Evolutionary conservation across 495 filamentous ascomycete genomes (phyloP).

Genomic region (Penicillium coffeae): DNA sequence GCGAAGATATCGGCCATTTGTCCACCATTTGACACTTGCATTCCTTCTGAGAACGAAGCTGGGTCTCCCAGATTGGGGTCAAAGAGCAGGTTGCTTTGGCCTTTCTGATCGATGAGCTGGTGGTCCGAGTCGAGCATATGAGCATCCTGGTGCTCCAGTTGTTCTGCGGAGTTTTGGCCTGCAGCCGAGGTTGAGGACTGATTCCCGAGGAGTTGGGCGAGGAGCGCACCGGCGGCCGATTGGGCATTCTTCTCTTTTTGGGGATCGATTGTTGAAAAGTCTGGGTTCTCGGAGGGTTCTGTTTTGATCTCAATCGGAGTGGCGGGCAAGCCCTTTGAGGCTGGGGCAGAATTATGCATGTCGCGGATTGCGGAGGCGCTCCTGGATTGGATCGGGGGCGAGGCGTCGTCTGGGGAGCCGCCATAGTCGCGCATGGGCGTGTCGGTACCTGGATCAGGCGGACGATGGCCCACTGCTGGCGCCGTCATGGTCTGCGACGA

Average conservation of each 20-base stretch:
- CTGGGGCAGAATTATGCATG: constrained; percentile 45
- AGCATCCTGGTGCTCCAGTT: constrained; percentile 16
- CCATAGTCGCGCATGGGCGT: constrained; percentile 42
- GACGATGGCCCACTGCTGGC: constrained; percentile 50
- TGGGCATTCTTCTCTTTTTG: constrained; percentile 28
- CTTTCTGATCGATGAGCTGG: constrained; percentile 7
- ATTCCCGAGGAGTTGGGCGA: constrained; percentile 43
- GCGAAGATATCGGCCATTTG: constrained; percentile 14
- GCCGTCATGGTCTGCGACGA: constrained; percentile 57
- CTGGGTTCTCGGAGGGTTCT: constrained; percentile 22
- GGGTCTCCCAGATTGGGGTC: constrained; percentile 9
- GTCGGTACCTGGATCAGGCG: constrained; percentile 43
- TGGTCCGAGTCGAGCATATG: constrained; percentile 20
- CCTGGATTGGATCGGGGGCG: constrained; percentile 33
- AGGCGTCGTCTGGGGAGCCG: constrained; percentile 28
- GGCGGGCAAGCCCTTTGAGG: constrained; percentile 31
- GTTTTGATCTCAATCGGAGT: constrained; percentile 34
- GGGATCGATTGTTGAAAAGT: constrained; percentile 8
- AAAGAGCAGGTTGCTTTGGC: constrained; percentile 6
- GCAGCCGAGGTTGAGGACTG: constrained; percentile 22
- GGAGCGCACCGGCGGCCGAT: constrained; percentile 42
- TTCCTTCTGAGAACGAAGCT: constrained; percentile 12
- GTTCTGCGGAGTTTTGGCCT: constrained; percentile 10
- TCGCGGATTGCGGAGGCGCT: constrained; percentile 46
- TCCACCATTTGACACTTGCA: constrained; percentile 21